Percentiles rank a stretch among this genome's conserved stretches.
phyloP scores from a whole-genome alignment of 2,329 filamentous ascomycete species.

The Lachnellula arida region DNA sequence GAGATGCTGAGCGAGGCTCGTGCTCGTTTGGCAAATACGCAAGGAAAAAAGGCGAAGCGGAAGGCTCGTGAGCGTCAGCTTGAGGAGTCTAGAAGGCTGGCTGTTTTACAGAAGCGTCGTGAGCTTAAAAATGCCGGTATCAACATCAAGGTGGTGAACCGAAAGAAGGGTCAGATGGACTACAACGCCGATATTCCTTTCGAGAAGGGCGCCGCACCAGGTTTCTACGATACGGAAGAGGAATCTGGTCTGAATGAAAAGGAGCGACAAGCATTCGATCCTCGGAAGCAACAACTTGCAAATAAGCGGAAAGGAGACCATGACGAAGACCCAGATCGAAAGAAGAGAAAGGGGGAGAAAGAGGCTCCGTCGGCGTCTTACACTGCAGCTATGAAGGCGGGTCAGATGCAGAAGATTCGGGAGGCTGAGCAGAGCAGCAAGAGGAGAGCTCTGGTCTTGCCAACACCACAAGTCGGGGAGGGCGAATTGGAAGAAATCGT shows the following conservation, averaged over 20 bases:
- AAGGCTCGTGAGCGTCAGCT: constrained; percentile 94
- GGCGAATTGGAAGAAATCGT: constrained; percentile 94
- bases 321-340: constrained; percentile 74
- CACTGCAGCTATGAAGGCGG: constrained; percentile 86
- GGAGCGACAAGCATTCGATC: constrained; percentile 82
- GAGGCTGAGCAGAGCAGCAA: constrained; percentile 98
- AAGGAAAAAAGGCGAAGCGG: constrained; percentile 97
- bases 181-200: constrained; percentile 99
- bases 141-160: constrained; percentile 90
- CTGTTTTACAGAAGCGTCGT: constrained; percentile 87
- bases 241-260: constrained; percentile 78
- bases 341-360: constrained; percentile 86
- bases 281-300: constrained; percentile 81
- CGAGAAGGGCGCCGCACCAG: constrained; percentile 81
- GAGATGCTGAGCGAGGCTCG: constrained; percentile 98
- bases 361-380: constrained; percentile 70
- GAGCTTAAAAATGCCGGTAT: constrained; percentile 97
- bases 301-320: constrained; percentile 92
- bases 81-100: constrained; percentile 86
- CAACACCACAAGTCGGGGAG: constrained; percentile 87
- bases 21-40: constrained; percentile 92
- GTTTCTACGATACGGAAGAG: constrained; percentile 90
- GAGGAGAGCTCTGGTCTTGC: constrained; percentile 74
- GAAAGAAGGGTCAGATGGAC: constrained; percentile 97
- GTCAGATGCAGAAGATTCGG: constrained; percentile 87